A percentile compares a stretch with the other conserved stretches of the same genome.
Conservation (phyloP, 257 asterid species). For the Nemophila menziesii region DNA sequence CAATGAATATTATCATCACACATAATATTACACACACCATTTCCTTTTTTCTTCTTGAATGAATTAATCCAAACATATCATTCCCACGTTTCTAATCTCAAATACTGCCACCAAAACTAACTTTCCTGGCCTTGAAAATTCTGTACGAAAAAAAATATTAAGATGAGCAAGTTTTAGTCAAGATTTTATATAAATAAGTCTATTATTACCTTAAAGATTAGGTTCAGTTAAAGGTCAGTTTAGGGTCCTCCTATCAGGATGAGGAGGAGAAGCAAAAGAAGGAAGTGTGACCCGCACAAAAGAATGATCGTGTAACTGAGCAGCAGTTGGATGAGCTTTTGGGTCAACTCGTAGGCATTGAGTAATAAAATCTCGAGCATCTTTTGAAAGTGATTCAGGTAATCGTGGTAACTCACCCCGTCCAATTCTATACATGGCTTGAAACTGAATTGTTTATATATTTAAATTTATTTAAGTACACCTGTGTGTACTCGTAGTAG, state of each 20-base stretch:
- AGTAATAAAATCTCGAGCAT: conserved; percentile 63
- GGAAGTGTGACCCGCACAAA: conserved; percentile 60
- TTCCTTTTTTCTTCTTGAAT: too few species aligned
- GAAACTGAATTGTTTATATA: too few species aligned
- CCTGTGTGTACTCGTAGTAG: too few species aligned
- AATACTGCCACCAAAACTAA: too few species aligned
- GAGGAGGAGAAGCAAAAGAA: conserved; percentile 37
- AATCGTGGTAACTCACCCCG: conserved; percentile 66
- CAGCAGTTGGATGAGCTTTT: conserved; percentile 55
- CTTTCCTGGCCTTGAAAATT: not conserved
- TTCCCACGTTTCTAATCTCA: not conserved
- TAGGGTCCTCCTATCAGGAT: conserved; percentile 29
- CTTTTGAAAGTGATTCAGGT: conserved; percentile 59
- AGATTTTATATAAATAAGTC: too few species aligned
- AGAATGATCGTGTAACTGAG: conserved; percentile 73
- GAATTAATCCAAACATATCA: too few species aligned
- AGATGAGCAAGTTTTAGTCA: too few species aligned
- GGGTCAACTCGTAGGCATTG: conserved; percentile 74
- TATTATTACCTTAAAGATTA: too few species aligned
- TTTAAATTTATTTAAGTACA: too few species aligned
- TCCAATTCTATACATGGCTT: conserved; percentile 65
- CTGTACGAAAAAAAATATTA: not conserved
- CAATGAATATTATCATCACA: not conserved
- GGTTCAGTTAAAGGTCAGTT: too few species aligned
- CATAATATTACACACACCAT: not conserved